Base-by-base conservation (phyloP, 495 filamentous ascomycete genomes). In the Hyaloscypha hepaticicola region DNA sequence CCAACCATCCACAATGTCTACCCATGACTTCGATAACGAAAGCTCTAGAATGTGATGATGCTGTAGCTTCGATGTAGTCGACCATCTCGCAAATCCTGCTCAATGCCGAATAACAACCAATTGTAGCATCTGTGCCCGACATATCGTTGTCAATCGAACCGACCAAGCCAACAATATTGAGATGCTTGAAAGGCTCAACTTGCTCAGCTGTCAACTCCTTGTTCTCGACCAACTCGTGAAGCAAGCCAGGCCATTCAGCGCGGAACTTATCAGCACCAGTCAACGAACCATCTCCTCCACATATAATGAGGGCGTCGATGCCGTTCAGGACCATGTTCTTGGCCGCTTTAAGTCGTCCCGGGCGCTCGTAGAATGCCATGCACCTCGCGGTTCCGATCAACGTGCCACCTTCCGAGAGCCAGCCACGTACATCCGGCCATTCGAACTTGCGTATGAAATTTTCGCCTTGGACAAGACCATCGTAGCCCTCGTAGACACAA, bases 1-100 rank as follows among this genome's bases (percentile, higher is more conserved):
- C 96, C 57, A 99, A 80, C 96, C 96, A 99, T 48, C 96, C 96
- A 72, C 96, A 99, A 77, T 98, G 94, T 61, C 96, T 85, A n/a
- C 96, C 96, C 96, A 99, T 99, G 55, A 98, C 96, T 75, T 98
- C 96, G 69, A 99, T 89, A 29, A 99, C 94, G 75, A 99, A 99
- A 45, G 96, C 96, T 68, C 96, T 82, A 61, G 96, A 96, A 77
- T 98, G 96, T n/a, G 92, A 96, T 41, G 87, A 91, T 7, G 96
- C 96, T 1, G 96, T 99, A 33, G 95, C 92, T 75, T 98, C 96
- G 67, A 99, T 96, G 74, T 90, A 91, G 77, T 99, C 96, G 26
- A 99, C 89, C 55, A 92, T 88, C 72, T 97, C 88, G 78, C 95
- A 98, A 68, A 99, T 95, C 58, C 94, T 85, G 5, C 87, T 86